Conservation (phyloP, 148 eudicot species). For the Rheum nobile region DNA sequence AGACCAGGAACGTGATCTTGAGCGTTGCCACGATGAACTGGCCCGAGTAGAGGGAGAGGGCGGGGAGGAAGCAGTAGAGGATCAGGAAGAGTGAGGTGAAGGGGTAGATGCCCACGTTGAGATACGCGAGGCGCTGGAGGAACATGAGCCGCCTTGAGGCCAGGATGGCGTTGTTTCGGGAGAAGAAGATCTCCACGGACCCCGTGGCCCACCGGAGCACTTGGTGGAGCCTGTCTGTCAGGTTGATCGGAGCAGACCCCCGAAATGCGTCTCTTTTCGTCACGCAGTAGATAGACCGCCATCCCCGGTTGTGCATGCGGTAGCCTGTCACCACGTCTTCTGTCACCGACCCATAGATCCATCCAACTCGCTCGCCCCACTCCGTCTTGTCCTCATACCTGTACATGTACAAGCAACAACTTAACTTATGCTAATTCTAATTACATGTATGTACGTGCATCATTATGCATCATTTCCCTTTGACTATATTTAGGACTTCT, state of each 20-base stretch:
- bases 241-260: constrained; percentile 85
- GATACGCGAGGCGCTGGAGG: constrained; percentile 77
- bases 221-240: constrained; percentile 88
- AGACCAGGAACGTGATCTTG: constrained; percentile 40
- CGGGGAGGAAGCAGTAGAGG: constrained; percentile 89
- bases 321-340: constrained; percentile 94
- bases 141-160: constrained; percentile 34
- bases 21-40: constrained; percentile 70
- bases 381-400: constrained; percentile 97
- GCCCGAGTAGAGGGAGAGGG: constrained; percentile 77
- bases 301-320: constrained; percentile 92
- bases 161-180: constrained; percentile 65
- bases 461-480: too few species aligned
- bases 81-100: constrained; percentile 74
- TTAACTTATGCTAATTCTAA: too few species aligned
- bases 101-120: constrained; percentile 82
- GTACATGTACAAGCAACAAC: too few species aligned
- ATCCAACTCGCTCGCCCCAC: constrained; percentile 93
- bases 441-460: too few species aligned
- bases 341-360: constrained; percentile 95
- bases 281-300: constrained; percentile 89
- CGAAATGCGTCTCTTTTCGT: constrained; percentile 85
- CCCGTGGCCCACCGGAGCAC: constrained; percentile 98
- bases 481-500: too few species aligned
- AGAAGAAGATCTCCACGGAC: constrained; percentile 87